Evolutionary conservation across 2,329 filamentous ascomycete genomes (phyloP).

Genomic region (Botrytis fragariae): DNA sequence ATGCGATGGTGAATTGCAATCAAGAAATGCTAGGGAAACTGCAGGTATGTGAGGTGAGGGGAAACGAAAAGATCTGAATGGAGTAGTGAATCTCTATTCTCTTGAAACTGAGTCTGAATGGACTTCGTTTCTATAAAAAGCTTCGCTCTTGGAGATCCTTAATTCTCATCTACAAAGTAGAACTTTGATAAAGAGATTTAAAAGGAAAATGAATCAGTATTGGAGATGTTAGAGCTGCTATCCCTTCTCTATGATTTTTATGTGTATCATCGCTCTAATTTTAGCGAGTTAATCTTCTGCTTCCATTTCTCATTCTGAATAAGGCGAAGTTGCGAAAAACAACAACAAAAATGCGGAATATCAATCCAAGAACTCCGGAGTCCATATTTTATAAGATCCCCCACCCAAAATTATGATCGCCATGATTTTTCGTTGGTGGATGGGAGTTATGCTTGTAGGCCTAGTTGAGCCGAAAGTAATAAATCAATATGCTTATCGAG

Average conservation of each 20-base stretch:
- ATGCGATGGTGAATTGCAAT: not conserved
- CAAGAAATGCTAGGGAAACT: rapidly evolving
- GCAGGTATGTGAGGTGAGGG: too few species aligned
- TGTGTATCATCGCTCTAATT: rapidly evolving
- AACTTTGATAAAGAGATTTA: too few species aligned
- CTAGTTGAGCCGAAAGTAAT: not conserved
- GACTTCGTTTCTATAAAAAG: not conserved
- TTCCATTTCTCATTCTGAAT: rapidly evolving
- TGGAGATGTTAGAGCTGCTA: not conserved
- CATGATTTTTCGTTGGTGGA: not conserved
- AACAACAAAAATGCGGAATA: rapidly evolving
- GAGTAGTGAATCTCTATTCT: too few species aligned
- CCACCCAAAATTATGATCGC: rapidly evolving
- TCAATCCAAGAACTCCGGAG: rapidly evolving
- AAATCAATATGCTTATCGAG: too few species aligned
- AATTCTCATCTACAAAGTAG: too few species aligned
- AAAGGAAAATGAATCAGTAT: too few species aligned
- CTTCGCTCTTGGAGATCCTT: too few species aligned
- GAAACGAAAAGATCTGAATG: rapidly evolving
- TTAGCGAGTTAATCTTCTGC: rapidly evolving
- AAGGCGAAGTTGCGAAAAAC: rapidly evolving
- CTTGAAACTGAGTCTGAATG: rapidly evolving
- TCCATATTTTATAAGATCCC: rapidly evolving
- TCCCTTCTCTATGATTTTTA: rapidly evolving
- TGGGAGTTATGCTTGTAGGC: rapidly evolving